A percentile compares a stretch with the other conserved stretches of the same genome.
These are phyloP conservation scores for Podospora australis DNA, from an alignment of 495 filamentous ascomycete species.

Conservation along the genomic window DNA sequence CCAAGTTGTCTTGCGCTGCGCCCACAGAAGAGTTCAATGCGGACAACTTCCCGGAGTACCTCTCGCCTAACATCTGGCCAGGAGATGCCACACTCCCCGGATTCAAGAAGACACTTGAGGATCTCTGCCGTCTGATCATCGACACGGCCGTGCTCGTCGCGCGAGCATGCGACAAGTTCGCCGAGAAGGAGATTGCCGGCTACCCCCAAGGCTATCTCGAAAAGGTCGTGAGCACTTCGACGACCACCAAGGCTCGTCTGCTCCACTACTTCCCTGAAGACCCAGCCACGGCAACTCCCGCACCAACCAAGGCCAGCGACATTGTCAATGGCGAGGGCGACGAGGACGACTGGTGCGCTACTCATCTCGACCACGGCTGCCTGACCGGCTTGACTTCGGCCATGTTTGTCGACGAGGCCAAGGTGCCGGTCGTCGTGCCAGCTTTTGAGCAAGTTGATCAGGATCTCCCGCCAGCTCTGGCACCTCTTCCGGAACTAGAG, in stretches of 20 bases:
- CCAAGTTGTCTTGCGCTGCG: constrained; percentile 51
- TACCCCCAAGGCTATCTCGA: constrained; percentile 78
- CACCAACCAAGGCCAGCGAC: constrained; percentile 12
- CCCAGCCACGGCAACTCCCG: constrained; percentile 9
- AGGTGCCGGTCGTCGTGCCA: constrained; percentile 30
- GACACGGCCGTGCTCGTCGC: constrained; percentile 85
- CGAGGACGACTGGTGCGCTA: constrained; percentile 93
- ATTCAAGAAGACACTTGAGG: constrained; percentile 65
- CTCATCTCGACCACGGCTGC: constrained; percentile 89
- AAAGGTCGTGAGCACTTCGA: constrained; percentile 73
- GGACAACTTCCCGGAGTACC: constrained; percentile 53
- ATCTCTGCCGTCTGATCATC: constrained; percentile 78
- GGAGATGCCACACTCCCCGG: constrained; percentile 55
- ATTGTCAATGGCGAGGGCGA: constrained; percentile 35
- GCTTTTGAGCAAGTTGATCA: constrained; percentile 18
- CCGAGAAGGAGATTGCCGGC: constrained; percentile 62
- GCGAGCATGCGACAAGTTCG: constrained; percentile 78
- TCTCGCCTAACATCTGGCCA: constrained; percentile 80
- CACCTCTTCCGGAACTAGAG: constrained; percentile 60
- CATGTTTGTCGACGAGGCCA: constrained; percentile 86
- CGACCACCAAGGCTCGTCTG: constrained; percentile 85
- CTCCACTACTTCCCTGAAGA: constrained; percentile 85
- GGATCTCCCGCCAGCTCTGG: constrained; percentile 24
- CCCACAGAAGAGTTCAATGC: constrained; percentile 52
- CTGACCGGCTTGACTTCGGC: constrained; percentile 89